Conservation (phyloP, 2,329 filamentous ascomycete species). For the Curvularia sp. region DNA sequence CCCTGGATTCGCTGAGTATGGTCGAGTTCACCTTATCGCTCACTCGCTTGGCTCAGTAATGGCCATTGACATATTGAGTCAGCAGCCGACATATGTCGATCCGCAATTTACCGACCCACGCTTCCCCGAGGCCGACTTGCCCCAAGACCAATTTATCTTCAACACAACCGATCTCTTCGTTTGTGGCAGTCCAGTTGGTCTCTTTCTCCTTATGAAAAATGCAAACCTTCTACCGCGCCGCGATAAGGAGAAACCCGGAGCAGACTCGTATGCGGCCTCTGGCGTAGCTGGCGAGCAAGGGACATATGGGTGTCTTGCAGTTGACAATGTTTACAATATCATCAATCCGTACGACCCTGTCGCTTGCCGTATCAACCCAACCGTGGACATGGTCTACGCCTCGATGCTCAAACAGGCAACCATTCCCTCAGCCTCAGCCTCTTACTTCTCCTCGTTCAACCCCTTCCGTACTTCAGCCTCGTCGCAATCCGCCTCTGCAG, state of each 20-base stretch:
- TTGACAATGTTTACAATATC: slow-evolving; percentile 97
- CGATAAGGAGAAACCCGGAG: slow-evolving; percentile 77
- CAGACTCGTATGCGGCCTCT: slow-evolving; percentile 61
- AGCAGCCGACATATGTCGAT: slow-evolving; percentile 79
- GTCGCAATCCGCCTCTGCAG: slow-evolving; percentile 26
- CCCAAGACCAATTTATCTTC: slow-evolving; percentile 75
- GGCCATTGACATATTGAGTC: slow-evolving; percentile 88
- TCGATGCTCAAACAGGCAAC: slow-evolving; percentile 76
- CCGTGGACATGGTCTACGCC: slow-evolving; percentile 83
- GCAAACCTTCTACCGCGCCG: slow-evolving; percentile 75
- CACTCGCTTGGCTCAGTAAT: slow-evolving; percentile 95
- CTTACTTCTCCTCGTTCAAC: slow-evolving; percentile 52
- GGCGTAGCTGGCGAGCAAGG: slow-evolving; percentile 79
- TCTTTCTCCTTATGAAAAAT: slow-evolving; percentile 87
- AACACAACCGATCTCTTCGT: slow-evolving; percentile 89
- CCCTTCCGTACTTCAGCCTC: slow-evolving; percentile 50
- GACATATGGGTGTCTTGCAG: slow-evolving; percentile 85
- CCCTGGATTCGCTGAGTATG: slow-evolving; percentile 78
- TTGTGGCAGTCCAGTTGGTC: slow-evolving; percentile 86
- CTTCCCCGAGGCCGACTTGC: slow-evolving; percentile 58
- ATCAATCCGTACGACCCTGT: slow-evolving; percentile 81
- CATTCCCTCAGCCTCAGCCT: slow-evolving; percentile 74
- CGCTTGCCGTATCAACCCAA: slow-evolving; percentile 89
- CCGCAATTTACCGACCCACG: slow-evolving; percentile 44
- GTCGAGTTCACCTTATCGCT: slow-evolving; percentile 88